Conservation (phyloP, 495 filamentous ascomycete species). For the Aspergillus olivimuriae region DNA sequence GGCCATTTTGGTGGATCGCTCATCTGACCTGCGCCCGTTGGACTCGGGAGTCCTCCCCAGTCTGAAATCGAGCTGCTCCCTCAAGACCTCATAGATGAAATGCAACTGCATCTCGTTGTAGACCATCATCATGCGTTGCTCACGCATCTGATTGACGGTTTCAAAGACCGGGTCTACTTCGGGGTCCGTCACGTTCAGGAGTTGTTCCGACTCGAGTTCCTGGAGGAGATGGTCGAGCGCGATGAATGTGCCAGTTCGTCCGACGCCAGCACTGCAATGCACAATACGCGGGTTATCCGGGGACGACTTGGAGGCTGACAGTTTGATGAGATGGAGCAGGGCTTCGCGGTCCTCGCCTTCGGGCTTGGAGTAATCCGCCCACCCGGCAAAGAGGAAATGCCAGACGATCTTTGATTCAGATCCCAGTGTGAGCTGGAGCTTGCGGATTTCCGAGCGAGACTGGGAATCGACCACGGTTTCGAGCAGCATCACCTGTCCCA, state of each 20-base stretch:
- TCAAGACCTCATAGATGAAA: constrained; percentile 85
- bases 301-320: constrained; percentile 65
- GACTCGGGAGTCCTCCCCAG: constrained; percentile 26
- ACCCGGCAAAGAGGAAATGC: constrained; percentile 87
- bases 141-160: constrained; percentile 72
- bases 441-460: constrained; percentile 50
- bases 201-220: constrained; percentile 69
- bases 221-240: constrained; percentile 83
- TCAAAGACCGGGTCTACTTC: constrained; percentile 58
- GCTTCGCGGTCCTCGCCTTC: constrained; percentile 70
- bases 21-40: constrained; percentile 20
- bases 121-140: constrained; percentile 95
- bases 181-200: constrained; percentile 42
- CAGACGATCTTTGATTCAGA: constrained; percentile 65
- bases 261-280: constrained; percentile 92
- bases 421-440: constrained; percentile 47
- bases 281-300: constrained; percentile 76
- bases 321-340: constrained; percentile 69
- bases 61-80: constrained; percentile 60
- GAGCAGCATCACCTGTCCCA: constrained; percentile 44
- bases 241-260: constrained; percentile 91
- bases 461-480: constrained; percentile 38
- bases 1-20: constrained; percentile 36
- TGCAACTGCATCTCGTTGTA: constrained; percentile 79
- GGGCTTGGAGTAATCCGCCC: constrained; percentile 91